Base-by-base conservation (phyloP, 2,329 filamentous ascomycete genomes). In the Emergomyces orientalis region DNA sequence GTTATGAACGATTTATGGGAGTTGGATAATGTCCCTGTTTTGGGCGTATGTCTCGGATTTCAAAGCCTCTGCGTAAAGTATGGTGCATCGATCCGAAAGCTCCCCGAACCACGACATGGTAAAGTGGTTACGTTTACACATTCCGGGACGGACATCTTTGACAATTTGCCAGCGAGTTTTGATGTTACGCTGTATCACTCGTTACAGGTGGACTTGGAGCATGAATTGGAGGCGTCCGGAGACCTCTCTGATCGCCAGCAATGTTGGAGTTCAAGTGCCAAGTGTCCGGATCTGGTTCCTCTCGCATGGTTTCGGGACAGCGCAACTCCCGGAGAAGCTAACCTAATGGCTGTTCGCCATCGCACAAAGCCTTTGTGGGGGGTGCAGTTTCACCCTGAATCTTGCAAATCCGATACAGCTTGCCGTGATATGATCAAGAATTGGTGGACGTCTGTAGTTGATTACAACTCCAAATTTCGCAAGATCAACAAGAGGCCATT, bases 341-440 rank as follows among this genome's bases (percentile, higher is more conserved):
- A 86, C 66, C 81, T 94, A n/a, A 95, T 95, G 90, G 89, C 84
- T 0, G 85, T 87, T 19, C 84, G 81, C 66, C 91, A 96, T 72
- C 76, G 72, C 22, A 71, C 66, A 0, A 87, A 85, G 67, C 91
- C 92, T 0, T 89, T 93, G 66, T 95, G 89, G 87, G 92, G 89
- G 0, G 81, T 96, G 22, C 92, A 96, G 71, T 96, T 94, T 69
- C 91, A 96, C 71, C 91, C 91, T 0, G 91, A 97, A 74, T 96
- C 90, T 0, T 96, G 91, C 73, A 95, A 91, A 3, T 88, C 90
- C 47, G 76, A 80, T 3, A 61, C 83, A 64, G 87, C 88, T 1
- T 79, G 77, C 65, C 83, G 81, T 25, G 76, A 78, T 17, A 79
- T 96, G 32, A 79, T 96, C 43, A 75, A 75, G 59, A 90, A 89